phyloP scores from a whole-genome alignment of 2,329 filamentous ascomycete species.

The Pestalotiopsis sp. region DNA sequence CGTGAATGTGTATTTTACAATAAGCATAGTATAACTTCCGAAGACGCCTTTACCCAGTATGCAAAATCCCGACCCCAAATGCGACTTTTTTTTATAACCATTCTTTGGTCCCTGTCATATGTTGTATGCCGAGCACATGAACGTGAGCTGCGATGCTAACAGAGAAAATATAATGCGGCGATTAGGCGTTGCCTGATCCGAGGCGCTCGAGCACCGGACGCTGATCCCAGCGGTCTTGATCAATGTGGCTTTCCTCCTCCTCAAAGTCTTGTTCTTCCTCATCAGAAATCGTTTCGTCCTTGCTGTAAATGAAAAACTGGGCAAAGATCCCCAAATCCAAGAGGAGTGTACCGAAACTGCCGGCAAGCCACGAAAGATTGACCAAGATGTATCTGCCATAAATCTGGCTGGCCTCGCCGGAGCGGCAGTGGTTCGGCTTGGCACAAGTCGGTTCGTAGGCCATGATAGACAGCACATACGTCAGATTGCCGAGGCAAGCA shows the following conservation, averaged over 20 bases:
- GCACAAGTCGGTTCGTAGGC: slow-evolving; percentile 80
- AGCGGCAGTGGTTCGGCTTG: slow-evolving; percentile 51
- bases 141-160: background rate
- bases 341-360: slow-evolving; percentile 84
- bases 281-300: slow-evolving; percentile 36
- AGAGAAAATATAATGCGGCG: background rate
- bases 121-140: background rate
- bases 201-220: slow-evolving; percentile 31
- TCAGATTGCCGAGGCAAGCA: slow-evolving; percentile 92
- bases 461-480: slow-evolving; percentile 89
- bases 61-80: background rate
- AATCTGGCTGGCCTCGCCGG: slow-evolving; percentile 65
- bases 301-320: slow-evolving; percentile 86
- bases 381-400: slow-evolving; percentile 86
- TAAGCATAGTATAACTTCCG: background rate
- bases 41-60: background rate
- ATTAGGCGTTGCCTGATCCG: slow-evolving; percentile 20
- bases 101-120: background rate
- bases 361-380: slow-evolving; percentile 88
- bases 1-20: background rate
- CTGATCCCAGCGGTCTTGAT: slow-evolving; percentile 29
- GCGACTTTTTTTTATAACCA: background rate
- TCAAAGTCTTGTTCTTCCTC: slow-evolving; percentile 28
- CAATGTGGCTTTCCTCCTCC: slow-evolving; percentile 28
- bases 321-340: slow-evolving; percentile 86